These are phyloP conservation scores for Grifola frondosa DNA, from an alignment of 1,284 basidiomycete genomes.

Conservation along the genomic window DNA sequence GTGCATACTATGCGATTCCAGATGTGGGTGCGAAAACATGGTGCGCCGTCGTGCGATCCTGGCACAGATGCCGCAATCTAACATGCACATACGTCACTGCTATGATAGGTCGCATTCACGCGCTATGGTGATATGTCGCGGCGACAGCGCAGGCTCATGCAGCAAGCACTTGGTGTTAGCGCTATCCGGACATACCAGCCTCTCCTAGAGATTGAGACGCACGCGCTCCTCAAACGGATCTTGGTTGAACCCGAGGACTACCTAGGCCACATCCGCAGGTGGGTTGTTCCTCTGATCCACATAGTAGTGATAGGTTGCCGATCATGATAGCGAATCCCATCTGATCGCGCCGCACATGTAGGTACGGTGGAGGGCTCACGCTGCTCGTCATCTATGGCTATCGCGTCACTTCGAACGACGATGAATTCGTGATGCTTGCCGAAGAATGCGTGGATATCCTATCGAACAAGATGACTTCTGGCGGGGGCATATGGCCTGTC, in stretches of 20 bases:
- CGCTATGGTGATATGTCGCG: slow-evolving; percentile 60
- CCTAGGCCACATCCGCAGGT: slow-evolving; percentile 28
- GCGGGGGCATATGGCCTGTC: slow-evolving; percentile 68
- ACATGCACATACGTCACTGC: background rate
- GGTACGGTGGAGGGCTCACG: slow-evolving; percentile 60
- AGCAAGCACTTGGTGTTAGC: slow-evolving; percentile 53
- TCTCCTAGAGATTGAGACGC: slow-evolving; percentile 50
- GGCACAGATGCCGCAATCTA: background rate
- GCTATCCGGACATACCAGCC: slow-evolving; percentile 56
- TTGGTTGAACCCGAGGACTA: slow-evolving; percentile 31
- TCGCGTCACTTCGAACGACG: slow-evolving; percentile 48
- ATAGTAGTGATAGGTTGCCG: background rate
- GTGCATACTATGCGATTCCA: slow-evolving; percentile 23
- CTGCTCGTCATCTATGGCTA: slow-evolving; percentile 66
- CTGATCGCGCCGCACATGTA: slow-evolving; percentile 11
- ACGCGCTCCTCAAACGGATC: slow-evolving; percentile 30
- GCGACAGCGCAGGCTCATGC: slow-evolving; percentile 63
- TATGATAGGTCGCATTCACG: slow-evolving; percentile 59
- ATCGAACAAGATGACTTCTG: slow-evolving; percentile 54
- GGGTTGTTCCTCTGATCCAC: slow-evolving; percentile 1
- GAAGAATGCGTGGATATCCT: slow-evolving; percentile 62
- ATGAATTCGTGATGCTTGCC: slow-evolving; percentile 57
- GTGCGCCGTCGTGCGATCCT: slow-evolving; percentile 26
- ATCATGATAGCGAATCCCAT: background rate
- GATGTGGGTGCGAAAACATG: slow-evolving; percentile 71